phyloP scores from a whole-genome alignment of 139 green algal genomes.

The Picochlorum sp. region DNA sequence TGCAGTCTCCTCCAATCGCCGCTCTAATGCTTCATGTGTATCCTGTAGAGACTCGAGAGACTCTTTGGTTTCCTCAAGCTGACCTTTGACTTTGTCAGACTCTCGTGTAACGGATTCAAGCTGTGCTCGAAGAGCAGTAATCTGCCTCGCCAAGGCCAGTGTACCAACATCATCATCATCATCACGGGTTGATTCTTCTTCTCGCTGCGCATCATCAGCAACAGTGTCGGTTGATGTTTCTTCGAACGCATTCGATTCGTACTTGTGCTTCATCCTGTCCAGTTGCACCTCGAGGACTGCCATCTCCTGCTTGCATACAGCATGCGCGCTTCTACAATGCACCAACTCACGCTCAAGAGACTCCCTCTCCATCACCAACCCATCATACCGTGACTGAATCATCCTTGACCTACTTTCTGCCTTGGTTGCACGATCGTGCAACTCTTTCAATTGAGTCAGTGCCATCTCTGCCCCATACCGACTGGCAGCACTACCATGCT shows the following conservation, averaged over 20 bases:
- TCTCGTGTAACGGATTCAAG: neutral
- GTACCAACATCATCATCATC: neutral
- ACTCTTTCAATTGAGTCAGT: neutral
- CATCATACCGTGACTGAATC: neutral
- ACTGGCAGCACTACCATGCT: neutral
- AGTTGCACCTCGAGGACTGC: slow-evolving; percentile 3
- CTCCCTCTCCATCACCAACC: neutral
- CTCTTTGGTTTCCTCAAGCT: no score
- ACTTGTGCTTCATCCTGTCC: neutral
- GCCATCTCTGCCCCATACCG: slow-evolving; percentile 7
- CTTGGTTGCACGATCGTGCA: neutral
- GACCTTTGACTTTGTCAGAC: neutral
- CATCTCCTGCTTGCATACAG: neutral
- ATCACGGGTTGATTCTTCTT: neutral
- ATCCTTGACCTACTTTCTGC: neutral
- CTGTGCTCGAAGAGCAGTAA: slow-evolving; percentile 4
- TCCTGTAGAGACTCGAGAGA: no score
- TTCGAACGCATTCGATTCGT: neutral
- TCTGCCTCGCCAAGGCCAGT: neutral
- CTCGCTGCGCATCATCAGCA: neutral
- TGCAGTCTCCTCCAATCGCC: no score
- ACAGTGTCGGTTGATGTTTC: neutral
- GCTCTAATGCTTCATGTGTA: no score
- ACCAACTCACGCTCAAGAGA: slow-evolving; percentile 1
- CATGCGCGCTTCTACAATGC: neutral